Percentiles rank a stretch among this genome's conserved stretches.
Conservation (phyloP, 2,329 filamentous ascomycete genomes). For the Aspergillus amoenus region DNA sequence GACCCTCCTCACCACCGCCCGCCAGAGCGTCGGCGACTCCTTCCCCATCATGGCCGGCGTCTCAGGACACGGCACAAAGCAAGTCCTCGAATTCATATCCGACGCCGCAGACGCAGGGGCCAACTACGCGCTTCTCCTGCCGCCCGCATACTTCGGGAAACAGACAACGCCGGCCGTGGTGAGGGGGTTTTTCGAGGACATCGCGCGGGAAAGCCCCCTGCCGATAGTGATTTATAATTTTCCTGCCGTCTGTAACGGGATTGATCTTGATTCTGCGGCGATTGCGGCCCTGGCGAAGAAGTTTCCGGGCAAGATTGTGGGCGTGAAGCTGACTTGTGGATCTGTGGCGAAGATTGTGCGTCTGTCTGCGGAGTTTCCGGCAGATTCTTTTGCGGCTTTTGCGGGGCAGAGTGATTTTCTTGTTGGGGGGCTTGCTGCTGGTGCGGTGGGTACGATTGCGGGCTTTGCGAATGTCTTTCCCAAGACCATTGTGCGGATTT, state of each 20-base stretch:
- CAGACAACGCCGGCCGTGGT: slow-evolving; percentile 60
- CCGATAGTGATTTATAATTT: slow-evolving; percentile 69
- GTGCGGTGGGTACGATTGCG: slow-evolving; percentile 56
- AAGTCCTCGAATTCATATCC: slow-evolving; percentile 59
- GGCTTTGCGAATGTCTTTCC: slow-evolving; percentile 61
- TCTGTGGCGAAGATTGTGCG: slow-evolving; percentile 62
- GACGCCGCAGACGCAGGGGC: slow-evolving; percentile 63
- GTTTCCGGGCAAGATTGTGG: slow-evolving; percentile 55
- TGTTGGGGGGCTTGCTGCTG: slow-evolving; percentile 53
- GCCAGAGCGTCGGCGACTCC: slow-evolving; percentile 51
- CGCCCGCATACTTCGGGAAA: slow-evolving; percentile 65
- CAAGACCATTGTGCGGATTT: slow-evolving; percentile 58
- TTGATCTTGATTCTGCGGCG: slow-evolving; percentile 66
- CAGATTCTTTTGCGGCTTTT: slow-evolving; percentile 63
- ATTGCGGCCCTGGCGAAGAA: slow-evolving; percentile 55
- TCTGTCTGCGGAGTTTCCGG: slow-evolving; percentile 52
- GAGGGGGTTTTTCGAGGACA: slow-evolving; percentile 58
- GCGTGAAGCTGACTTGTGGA: slow-evolving; percentile 66
- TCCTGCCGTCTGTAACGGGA: slow-evolving; percentile 65
- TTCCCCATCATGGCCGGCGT: slow-evolving; percentile 65
- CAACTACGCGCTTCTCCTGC: slow-evolving; percentile 61
- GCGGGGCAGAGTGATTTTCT: slow-evolving; percentile 74
- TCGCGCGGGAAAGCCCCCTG: slow-evolving; percentile 52
- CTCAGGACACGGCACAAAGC: slow-evolving; percentile 65
- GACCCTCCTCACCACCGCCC: slow-evolving; percentile 56